phyloP scores from a whole-genome alignment of 2,329 filamentous ascomycete species.

The Aaosphaeria pasadenensis region DNA sequence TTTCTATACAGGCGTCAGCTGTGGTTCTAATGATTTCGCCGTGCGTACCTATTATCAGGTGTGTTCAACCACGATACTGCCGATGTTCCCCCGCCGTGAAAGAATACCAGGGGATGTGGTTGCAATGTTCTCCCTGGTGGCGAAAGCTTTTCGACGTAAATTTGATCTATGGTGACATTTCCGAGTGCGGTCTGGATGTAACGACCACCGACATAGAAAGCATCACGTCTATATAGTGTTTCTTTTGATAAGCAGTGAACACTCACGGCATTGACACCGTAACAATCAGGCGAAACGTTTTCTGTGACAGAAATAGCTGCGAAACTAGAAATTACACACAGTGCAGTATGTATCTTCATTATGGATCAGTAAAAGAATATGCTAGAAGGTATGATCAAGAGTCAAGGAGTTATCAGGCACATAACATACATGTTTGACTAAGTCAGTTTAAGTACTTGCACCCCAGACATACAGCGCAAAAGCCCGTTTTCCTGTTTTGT shows the following conservation, averaged over 20 bases:
- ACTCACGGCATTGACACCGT: slow-evolving; percentile 3
- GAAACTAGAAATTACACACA: too few species aligned
- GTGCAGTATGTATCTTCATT: too few species aligned
- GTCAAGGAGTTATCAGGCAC: too few species aligned
- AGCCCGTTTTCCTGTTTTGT: too few species aligned
- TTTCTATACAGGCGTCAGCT: slow-evolving; percentile 3
- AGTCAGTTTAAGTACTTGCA: too few species aligned
- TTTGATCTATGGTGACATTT: slow-evolving; percentile 15
- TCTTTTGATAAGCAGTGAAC: slow-evolving; percentile 18
- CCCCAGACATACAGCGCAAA: too few species aligned
- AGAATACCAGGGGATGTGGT: slow-evolving; percentile 19
- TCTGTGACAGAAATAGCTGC: too few species aligned
- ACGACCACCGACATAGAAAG: slow-evolving; percentile 23
- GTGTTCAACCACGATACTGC: slow-evolving; percentile 13
- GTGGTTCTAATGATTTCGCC: neutral
- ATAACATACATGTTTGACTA: too few species aligned
- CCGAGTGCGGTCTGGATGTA: slow-evolving; percentile 18
- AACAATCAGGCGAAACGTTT: neutral
- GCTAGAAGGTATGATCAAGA: too few species aligned
- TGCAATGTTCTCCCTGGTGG: slow-evolving; percentile 8
- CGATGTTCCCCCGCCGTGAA: slow-evolving; percentile 17
- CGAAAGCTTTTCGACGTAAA: slow-evolving; percentile 21
- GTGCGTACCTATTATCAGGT: slow-evolving; percentile 1
- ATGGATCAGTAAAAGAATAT: too few species aligned
- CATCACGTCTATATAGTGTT: slow-evolving; percentile 16